Base-by-base conservation (phyloP, 768 basidiomycete species). In the Guyanaporus albipodus region DNA sequence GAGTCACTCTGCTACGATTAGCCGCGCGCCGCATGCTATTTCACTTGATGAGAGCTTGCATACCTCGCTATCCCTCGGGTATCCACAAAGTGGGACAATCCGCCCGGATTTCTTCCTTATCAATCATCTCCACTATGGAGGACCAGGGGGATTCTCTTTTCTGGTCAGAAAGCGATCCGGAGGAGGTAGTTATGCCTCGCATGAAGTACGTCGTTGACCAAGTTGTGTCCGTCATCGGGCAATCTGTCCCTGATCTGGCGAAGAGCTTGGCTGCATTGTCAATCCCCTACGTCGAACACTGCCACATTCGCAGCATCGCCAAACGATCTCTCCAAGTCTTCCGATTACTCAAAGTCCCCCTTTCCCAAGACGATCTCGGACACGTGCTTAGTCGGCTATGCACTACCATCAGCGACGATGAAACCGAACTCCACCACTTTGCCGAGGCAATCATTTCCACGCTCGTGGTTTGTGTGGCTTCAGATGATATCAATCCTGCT, bases 271-370 rank as follows among this genome's bases (percentile, higher is more conserved):
- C 89, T 6, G 83, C 83, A 3, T 54, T 92, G 24, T 87, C 89
- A 9, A 68, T 96, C 47, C 69, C 74, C 23, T 96, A 94, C 84
- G 86, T 90, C 4, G 92, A 91, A 11, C 75, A 84, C 2, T 95
- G 91, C 58, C 86, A 89, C 14, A 90, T 91, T 50, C 82, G 91
- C 38, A 81, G 83, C 31, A 82, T 83, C 17, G 91, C 94, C 3
- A 90, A 88, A 68, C 79, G 92, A 26, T 94, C 92, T 9, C 72
- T 96, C 49, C 93, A 96, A 62, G 73, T 92, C n/a, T 92, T 90
- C 67, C 83, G 91, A 29, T 80, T 86, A 1, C 71, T 96, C 18
- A 78, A 82, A 60, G 86, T 91, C 0, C 72, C 76, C 22, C 76
- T 91, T 32, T 82, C 80, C 42, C 79, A 83, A 46, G 68, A 74